Conservation (phyloP, 2,329 filamentous ascomycete genomes). For the Colletotrichum tanaceti region DNA sequence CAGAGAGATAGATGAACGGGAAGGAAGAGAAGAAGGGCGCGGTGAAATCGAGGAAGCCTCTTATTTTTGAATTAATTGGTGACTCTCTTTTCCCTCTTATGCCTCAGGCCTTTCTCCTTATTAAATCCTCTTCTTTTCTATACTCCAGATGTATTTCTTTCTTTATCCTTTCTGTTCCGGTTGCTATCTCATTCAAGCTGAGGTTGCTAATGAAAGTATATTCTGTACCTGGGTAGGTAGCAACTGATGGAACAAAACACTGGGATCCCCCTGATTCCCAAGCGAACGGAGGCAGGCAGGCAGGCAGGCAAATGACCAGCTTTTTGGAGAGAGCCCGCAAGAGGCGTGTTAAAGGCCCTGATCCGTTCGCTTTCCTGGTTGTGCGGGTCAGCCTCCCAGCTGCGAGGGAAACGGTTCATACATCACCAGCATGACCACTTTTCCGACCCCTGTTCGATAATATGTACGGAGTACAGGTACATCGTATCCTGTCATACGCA, state of each 20-base stretch:
- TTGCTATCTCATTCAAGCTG: not conserved
- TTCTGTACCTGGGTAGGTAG: not conserved
- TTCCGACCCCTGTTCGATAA: conserved; percentile 14
- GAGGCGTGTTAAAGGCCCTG: not conserved
- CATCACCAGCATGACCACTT: conserved; percentile 23
- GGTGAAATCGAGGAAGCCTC: not conserved
- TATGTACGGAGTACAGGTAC: too few species aligned
- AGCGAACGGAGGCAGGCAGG: not conserved
- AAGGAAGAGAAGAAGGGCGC: not conserved
- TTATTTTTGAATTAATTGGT: not conserved
- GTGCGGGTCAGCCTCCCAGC: not conserved
- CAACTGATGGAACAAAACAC: conserved; percentile 12
- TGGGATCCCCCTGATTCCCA: conserved; percentile 6
- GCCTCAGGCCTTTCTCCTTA: not conserved
- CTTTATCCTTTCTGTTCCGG: not conserved
- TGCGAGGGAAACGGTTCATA: conserved; percentile 14
- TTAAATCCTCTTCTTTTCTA: not conserved
- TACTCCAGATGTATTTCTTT: not conserved
- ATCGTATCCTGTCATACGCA: too few species aligned
- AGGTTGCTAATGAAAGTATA: not conserved
- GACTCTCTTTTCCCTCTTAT: too few species aligned
- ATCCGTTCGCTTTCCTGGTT: not conserved
- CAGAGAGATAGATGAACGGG: not conserved
- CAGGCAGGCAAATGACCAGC: not conserved
- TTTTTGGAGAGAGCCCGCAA: not conserved